Percentiles rank a stretch among this genome's conserved stretches.
Conservation (phyloP, 352 stramenopile species). For the Pythium grandisporangium region DNA sequence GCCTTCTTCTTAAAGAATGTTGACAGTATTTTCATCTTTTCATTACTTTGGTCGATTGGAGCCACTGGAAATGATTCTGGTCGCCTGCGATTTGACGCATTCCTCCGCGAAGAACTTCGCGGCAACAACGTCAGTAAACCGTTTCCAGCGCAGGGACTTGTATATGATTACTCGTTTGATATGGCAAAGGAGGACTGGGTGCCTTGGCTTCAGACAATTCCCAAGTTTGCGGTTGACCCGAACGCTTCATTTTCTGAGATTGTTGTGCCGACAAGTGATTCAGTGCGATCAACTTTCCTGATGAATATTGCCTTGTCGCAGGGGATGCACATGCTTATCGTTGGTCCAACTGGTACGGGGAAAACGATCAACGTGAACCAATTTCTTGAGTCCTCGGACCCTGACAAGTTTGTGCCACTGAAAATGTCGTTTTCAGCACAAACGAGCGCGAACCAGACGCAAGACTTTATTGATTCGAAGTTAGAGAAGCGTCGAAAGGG, state of each 20-base stretch:
- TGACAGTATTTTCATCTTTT: slow-evolving; percentile 90
- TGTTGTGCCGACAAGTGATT: slow-evolving; percentile 92
- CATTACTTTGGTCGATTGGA: slow-evolving; percentile 88
- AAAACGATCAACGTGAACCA: slow-evolving; percentile 94
- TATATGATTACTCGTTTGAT: slow-evolving; percentile 92
- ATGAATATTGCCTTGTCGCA: slow-evolving; percentile 80
- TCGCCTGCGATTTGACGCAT: slow-evolving; percentile 80
- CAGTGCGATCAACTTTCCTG: slow-evolving; percentile 88
- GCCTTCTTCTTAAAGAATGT: slow-evolving; percentile 64
- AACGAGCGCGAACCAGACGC: slow-evolving; percentile 89
- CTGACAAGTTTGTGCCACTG: slow-evolving; percentile 88
- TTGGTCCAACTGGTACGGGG: slow-evolving; percentile 91
- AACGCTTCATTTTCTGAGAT: slow-evolving; percentile 85
- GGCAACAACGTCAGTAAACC: slow-evolving; percentile 39
- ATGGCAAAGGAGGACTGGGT: slow-evolving; percentile 73
- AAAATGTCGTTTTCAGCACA: slow-evolving; percentile 91
- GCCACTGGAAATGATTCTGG: slow-evolving; percentile 85
- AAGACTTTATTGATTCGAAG: slow-evolving; percentile 91
- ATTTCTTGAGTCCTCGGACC: slow-evolving; percentile 82
- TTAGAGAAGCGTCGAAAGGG: slow-evolving; percentile 91
- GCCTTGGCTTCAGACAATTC: slow-evolving; percentile 88
- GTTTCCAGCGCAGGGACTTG: slow-evolving; percentile 45
- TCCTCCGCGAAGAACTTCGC: slow-evolving; percentile 76
- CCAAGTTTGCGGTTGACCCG: slow-evolving; percentile 59
- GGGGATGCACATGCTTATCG: slow-evolving; percentile 88